Evolutionary conservation across 495 filamentous ascomycete species (phyloP), one percentile per base, ranked within the genome.

Genomic region (Lasiosphaeria miniovina): DNA sequence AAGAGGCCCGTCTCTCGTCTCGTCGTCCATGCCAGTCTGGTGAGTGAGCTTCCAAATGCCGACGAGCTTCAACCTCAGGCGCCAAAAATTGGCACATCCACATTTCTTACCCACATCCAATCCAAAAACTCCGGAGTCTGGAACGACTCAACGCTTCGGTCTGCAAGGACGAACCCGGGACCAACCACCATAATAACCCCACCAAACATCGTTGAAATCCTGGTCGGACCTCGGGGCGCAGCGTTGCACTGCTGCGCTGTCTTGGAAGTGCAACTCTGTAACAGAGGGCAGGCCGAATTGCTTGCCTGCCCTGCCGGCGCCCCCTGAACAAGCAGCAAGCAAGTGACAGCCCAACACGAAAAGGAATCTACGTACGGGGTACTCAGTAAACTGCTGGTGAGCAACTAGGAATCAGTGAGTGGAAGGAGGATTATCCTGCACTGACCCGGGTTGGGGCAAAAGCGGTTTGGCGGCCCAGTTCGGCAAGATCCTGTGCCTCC

Each of bases 181-280:
- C 24, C 24, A 24, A 24, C 24, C 24, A 24, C 2, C 24, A 46
- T 11, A 0, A 46, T 1, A n/a, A n/a, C 43, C 43, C 43, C 43
- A 46, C 43, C 43, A 46, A 46, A 46, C 3, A 46, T 46, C 43
- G 43, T n/a, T n/a, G 43, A 46, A 46, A 46, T 14, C 43, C 43
- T 46, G 43, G 43, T 46, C 43, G 43, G 43, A 46, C 43, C 43
- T 46, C 43, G 43, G 43, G 43, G 43, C 43, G 43, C 43, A 46
- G 43, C 43, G 43, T 46, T 46, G 43, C 43, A 46, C 43, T 46
- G 43, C 43, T 46, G 43, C 11, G 43, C 43, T 46, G 43, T 46
- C 15, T 46, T 46, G 43, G 43, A 46, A 46, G 43, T n/a, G 43
- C 12, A 11, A 46, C 5, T 46, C 6, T 14, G 43, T 11, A n/a